These are phyloP conservation scores for Lolium rigidum DNA, from an alignment of 176 grass and related monocot genomes.

Conservation along the genomic window DNA sequence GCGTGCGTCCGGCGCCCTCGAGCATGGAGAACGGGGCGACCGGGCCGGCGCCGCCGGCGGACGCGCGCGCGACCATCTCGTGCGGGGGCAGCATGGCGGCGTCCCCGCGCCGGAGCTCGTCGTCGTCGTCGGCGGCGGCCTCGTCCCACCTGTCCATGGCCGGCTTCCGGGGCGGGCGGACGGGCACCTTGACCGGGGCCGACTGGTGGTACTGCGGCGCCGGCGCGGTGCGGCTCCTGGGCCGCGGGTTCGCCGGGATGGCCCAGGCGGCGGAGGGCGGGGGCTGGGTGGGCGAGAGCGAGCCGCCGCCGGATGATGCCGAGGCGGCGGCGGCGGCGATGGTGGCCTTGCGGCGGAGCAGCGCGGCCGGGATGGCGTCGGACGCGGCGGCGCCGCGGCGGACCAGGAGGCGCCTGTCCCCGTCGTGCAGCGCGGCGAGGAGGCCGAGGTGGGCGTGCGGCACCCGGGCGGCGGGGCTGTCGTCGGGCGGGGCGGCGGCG, in stretches of 20 bases:
- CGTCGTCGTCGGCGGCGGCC: slow-evolving; percentile 27
- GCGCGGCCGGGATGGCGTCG: slow-evolving; percentile 26
- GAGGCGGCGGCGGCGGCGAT: slow-evolving; percentile 50
- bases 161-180: slow-evolving; percentile 42
- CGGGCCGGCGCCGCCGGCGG: slow-evolving; percentile 44
- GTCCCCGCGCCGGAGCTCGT: slow-evolving; percentile 38
- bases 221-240: not conserved
- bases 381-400: slow-evolving; percentile 29
- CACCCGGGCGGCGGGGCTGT: not conserved
- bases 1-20: slow-evolving; percentile 86
- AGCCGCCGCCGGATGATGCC: slow-evolving; percentile 14
- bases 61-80: slow-evolving; percentile 61
- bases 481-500: not conserved
- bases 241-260: slow-evolving; percentile 40
- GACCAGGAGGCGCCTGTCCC: slow-evolving; percentile 51
- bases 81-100: slow-evolving; percentile 58
- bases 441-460: slow-evolving; percentile 49
- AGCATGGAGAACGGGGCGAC: slow-evolving; percentile 70
- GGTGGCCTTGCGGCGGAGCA: slow-evolving; percentile 52
- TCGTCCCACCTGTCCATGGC: slow-evolving; percentile 43
- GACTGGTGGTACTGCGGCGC: slow-evolving; percentile 55
- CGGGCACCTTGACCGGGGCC: slow-evolving; percentile 57
- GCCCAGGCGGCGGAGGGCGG: slow-evolving; percentile 36
- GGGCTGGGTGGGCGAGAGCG: slow-evolving; percentile 33
- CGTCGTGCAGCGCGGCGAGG: slow-evolving; percentile 62